A percentile compares a stretch with the other conserved stretches of the same genome.
Evolutionary conservation across 2,329 filamentous ascomycete genomes (phyloP).

Genomic region (Curvularia verruculosa): DNA sequence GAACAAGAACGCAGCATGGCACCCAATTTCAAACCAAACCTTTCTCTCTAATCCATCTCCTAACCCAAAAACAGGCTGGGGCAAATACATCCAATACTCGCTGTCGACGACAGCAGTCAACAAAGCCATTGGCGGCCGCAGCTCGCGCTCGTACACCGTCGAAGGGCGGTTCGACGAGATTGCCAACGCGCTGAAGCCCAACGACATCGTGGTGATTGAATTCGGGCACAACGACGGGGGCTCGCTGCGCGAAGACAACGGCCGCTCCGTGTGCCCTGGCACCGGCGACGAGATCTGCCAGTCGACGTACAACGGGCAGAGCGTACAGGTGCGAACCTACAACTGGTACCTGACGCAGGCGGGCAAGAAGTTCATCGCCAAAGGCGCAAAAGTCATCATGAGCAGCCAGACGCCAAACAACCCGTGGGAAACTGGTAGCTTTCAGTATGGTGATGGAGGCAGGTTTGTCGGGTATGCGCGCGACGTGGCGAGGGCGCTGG

Average conservation of each 20-base stretch:
- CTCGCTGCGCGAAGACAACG: slow-evolving; percentile 63
- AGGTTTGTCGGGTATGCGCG: slow-evolving; percentile 64
- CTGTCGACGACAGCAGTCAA: slow-evolving; percentile 63
- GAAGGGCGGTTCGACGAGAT: slow-evolving; percentile 69
- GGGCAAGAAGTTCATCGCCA: slow-evolving; percentile 58
- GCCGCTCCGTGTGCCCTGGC: slow-evolving; percentile 65
- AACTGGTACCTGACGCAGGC: slow-evolving; percentile 66
- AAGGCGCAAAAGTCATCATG: slow-evolving; percentile 66
- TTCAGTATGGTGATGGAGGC: slow-evolving; percentile 51
- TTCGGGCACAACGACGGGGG: slow-evolving; percentile 77
- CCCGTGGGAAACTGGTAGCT: slow-evolving; percentile 64
- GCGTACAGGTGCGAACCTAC: slow-evolving; percentile 66
- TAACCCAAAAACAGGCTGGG: slow-evolving; percentile 66
- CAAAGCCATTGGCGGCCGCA: slow-evolving; percentile 69
- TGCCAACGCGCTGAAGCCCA: slow-evolving; percentile 58
- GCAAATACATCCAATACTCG: slow-evolving; percentile 63
- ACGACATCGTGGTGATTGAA: slow-evolving; percentile 72
- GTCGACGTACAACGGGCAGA: slow-evolving; percentile 58
- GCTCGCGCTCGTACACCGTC: slow-evolving; percentile 68
- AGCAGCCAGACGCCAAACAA: slow-evolving; percentile 67
- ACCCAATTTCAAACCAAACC: too few species aligned
- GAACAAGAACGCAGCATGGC: too few species aligned
- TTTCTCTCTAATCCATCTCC: not conserved
- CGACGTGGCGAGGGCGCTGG: slow-evolving; percentile 54
- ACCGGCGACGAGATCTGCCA: slow-evolving; percentile 61